phyloP scores from a whole-genome alignment of 1,139 yeast genomes.

The Nakaseomyces nivariensis region DNA sequence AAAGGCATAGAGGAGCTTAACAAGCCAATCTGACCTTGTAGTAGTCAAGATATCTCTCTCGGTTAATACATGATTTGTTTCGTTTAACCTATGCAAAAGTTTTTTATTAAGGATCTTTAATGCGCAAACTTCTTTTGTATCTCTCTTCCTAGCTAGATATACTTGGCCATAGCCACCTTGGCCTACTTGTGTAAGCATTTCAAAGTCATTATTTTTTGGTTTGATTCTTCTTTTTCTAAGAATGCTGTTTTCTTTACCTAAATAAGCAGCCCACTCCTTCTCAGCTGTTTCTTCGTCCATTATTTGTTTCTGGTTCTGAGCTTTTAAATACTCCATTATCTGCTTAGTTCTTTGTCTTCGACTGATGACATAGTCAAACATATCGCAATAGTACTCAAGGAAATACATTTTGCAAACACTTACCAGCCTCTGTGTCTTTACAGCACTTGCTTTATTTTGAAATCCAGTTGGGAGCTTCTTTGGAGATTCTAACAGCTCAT shows the following conservation, averaged over 20 bases:
- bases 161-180: slow-evolving; percentile 99
- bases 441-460: slow-evolving; percentile 50
- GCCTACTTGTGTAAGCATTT: slow-evolving; percentile 94
- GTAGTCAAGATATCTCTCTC: slow-evolving; percentile 95
- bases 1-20: slow-evolving; percentile 84
- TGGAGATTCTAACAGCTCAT: slow-evolving; percentile 28
- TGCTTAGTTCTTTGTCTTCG: slow-evolving; percentile 70
- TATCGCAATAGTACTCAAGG: slow-evolving; percentile 90
- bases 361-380: slow-evolving; percentile 83
- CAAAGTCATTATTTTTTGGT: slow-evolving; percentile 91
- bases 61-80: slow-evolving; percentile 89
- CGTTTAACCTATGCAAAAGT: slow-evolving; percentile 78
- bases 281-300: slow-evolving; percentile 35
- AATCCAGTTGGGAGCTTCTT: slow-evolving; percentile 42
- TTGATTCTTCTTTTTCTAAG: slow-evolving; percentile 82
- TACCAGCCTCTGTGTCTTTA: slow-evolving; percentile 77
- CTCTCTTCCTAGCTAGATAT: slow-evolving; percentile 85
- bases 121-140: slow-evolving; percentile 93
- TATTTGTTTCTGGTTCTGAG: slow-evolving; percentile 34
- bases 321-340: slow-evolving; percentile 47
- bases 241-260: slow-evolving; percentile 75
- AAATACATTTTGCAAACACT: slow-evolving; percentile 75
- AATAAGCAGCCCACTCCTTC: slow-evolving; percentile 67
- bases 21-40: slow-evolving; percentile 93
- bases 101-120: slow-evolving; percentile 85